Evolutionary conservation across 1,284 basidiomycete genomes (phyloP).

Genomic region (Fistulina hepatica): DNA sequence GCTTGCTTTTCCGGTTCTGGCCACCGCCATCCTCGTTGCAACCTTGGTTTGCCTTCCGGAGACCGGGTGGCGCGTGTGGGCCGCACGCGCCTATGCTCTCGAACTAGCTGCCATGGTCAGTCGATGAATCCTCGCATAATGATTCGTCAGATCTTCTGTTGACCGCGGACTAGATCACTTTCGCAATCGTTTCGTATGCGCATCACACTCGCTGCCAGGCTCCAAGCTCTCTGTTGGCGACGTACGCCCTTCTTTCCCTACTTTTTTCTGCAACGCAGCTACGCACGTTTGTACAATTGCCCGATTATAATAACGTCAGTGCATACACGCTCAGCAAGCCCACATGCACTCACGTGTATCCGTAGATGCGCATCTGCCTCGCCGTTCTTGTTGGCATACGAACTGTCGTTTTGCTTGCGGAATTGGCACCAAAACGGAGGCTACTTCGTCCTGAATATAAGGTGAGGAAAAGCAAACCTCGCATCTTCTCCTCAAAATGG

Average conservation of each 20-base stretch:
- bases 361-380: not conserved
- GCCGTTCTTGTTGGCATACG: not conserved
- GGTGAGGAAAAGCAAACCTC: not conserved
- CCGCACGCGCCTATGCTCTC: conserved; percentile 6
- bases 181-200: conserved; percentile 7
- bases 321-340: conserved; percentile 5
- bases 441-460: not conserved
- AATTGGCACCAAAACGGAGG: not conserved
- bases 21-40: conserved; percentile 1
- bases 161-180: not conserved
- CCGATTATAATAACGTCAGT: not conserved
- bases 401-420: not conserved
- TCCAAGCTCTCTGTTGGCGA: conserved; percentile 6
- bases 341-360: not conserved
- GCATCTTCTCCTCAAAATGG: no score
- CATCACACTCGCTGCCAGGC: conserved; percentile 8
- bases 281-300: conserved; percentile 5
- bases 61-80: conserved; percentile 9
- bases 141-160: conserved; percentile 1
- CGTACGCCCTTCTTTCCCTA: conserved; percentile 3
- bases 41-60: conserved; percentile 6
- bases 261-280: conserved; percentile 10
- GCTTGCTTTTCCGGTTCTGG: not conserved
- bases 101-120: conserved; percentile 4
- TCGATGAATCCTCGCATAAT: not conserved